A percentile compares a stretch with the other conserved stretches of the same genome.
Evolutionary conservation across 768 basidiomycete genomes (phyloP).

Genomic region (Trametopsis cervina): DNA sequence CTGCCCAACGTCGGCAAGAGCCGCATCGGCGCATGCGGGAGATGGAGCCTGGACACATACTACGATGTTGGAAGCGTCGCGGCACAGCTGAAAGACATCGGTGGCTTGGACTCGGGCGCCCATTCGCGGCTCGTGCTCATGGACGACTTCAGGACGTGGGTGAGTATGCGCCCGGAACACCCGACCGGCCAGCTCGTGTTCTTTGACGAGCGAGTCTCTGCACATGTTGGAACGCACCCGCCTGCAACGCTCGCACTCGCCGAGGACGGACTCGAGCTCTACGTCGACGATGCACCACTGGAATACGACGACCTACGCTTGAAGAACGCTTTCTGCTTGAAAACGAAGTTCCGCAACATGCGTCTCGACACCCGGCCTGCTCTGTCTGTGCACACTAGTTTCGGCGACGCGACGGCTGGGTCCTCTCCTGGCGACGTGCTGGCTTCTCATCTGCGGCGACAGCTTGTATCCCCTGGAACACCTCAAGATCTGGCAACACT

Average conservation of each 20-base stretch:
- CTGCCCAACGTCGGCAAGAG: constrained; percentile 55
- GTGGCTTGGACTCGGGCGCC: neutral
- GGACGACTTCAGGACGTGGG: constrained; percentile 34
- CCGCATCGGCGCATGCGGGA: constrained; percentile 44
- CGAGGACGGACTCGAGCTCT: constrained; percentile 7
- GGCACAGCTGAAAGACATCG: constrained; percentile 11
- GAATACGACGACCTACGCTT: constrained; percentile 1
- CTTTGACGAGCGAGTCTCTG: constrained; percentile 19
- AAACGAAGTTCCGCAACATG: constrained; percentile 11
- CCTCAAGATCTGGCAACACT: neutral
- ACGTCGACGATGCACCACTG: constrained; percentile 1
- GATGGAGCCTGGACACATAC: constrained; percentile 42
- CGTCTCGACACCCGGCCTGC: constrained; percentile 6
- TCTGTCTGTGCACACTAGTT: constrained; percentile 8
- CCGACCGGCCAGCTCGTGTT: constrained; percentile 33
- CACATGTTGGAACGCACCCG: constrained; percentile 16
- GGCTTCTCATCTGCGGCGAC: constrained; percentile 13
- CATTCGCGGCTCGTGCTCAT: constrained; percentile 24
- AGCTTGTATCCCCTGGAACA: neutral
- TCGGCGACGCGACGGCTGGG: constrained; percentile 8
- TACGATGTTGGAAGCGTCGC: constrained; percentile 32
- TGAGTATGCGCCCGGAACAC: constrained; percentile 21
- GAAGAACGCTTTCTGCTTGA: constrained; percentile 14
- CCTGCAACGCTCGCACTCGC: neutral
- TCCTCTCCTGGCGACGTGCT: constrained; percentile 18